Conservation (phyloP, 1,284 basidiomycete genomes). For the Ceratobasidium sp. region DNA sequence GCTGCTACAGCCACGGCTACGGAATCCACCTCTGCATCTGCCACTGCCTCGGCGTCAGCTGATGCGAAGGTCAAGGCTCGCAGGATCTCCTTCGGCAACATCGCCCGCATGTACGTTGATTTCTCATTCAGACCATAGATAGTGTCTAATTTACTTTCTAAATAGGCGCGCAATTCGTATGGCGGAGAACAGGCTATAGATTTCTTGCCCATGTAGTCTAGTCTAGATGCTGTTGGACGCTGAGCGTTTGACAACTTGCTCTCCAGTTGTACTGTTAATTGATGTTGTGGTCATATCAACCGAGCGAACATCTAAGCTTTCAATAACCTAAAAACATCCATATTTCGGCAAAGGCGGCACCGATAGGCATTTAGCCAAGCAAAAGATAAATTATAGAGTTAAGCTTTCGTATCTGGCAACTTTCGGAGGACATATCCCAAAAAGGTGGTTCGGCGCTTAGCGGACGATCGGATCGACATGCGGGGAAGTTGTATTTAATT, state of each 20-base stretch:
- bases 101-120: conserved; percentile 2
- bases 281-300: conserved; percentile 2
- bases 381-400: too few relatives aligned
- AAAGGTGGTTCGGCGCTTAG: not conserved
- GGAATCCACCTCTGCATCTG: too few relatives aligned
- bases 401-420: too few relatives aligned
- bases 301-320: not conserved
- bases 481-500: conserved; percentile 6
- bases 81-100: not conserved
- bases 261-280: conserved; percentile 11
- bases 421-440: not conserved
- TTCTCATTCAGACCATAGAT: not conserved
- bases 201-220: conserved; percentile 4
- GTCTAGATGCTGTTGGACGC: conserved; percentile 17
- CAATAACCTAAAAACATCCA: too few relatives aligned
- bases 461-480: conserved; percentile 18
- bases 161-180: not conserved
- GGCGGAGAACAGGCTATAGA: not conserved
- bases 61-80: not conserved
- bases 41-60: too few relatives aligned
- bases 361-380: not conserved
- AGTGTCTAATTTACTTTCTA: too few relatives aligned
- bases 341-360: too few relatives aligned
- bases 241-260: conserved; percentile 17
- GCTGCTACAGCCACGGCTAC: not conserved